Evolutionary conservation across 768 basidiomycete species (phyloP).

Genomic region (Leccinum uliginosum): DNA sequence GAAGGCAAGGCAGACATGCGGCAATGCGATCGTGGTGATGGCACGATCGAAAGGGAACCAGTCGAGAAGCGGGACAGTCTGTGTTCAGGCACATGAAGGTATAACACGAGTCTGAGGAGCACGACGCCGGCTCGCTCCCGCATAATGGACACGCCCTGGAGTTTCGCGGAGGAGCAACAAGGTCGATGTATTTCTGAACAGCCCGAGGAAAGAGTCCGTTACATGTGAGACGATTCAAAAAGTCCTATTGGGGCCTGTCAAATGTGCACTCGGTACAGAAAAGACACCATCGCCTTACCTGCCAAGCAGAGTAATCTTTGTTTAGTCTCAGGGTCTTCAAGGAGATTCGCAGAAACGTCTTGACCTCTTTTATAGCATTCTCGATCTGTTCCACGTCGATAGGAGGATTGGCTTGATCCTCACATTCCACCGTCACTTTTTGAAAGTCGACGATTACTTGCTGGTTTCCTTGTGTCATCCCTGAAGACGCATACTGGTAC

Average conservation of each 20-base stretch:
- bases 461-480: neutral
- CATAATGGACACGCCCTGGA: constrained; percentile 14
- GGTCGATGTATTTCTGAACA: neutral
- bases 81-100: constrained; percentile 16
- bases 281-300: too few species aligned
- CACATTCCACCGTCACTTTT: constrained; percentile 9
- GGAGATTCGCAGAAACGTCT: too few species aligned
- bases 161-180: too few species aligned
- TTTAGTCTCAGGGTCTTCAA: too few species aligned
- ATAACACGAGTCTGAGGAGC: constrained; percentile 5
- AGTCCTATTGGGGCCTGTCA: constrained; percentile 6
- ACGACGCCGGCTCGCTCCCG: neutral
- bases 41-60: constrained; percentile 18
- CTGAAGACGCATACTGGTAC: constrained; percentile 6
- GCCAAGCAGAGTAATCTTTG: too few species aligned
- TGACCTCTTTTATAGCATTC: too few species aligned
- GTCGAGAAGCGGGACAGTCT: constrained; percentile 15
- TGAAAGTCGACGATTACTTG: constrained; percentile 17
- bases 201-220: constrained; percentile 6
- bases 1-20: constrained; percentile 11
- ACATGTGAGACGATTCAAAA: constrained; percentile 11
- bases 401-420: constrained; percentile 12
- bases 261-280: too few species aligned
- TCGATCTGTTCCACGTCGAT: constrained; percentile 21
- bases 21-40: constrained; percentile 5